phyloP scores from a whole-genome alignment of 169 alveolate species.

The Eimeria nieschulzi region DNA sequence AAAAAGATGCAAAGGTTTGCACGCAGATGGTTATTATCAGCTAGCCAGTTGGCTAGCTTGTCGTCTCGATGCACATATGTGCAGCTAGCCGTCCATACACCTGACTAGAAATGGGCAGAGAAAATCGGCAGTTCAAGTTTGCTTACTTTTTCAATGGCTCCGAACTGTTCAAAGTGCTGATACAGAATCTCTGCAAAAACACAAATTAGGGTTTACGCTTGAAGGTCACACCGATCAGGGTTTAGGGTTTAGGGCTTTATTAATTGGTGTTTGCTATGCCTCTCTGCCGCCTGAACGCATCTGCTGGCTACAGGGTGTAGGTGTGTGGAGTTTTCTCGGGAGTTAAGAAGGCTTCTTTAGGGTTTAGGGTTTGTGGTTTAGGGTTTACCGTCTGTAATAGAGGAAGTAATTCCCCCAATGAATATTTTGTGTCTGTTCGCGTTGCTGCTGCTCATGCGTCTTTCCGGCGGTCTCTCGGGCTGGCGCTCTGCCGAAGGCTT shows the following conservation, averaged over 20 bases:
- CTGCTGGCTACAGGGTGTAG: no score
- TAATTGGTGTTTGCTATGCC: no score
- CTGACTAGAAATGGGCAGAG: background rate
- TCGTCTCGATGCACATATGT: no score
- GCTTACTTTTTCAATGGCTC: constrained; percentile 48
- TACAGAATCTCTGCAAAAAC: constrained; percentile 35
- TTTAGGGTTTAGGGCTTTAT: no score
- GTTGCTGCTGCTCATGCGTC: constrained; percentile 61
- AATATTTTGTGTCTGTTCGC: constrained; percentile 61
- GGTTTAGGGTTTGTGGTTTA: background rate
- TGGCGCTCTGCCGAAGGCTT: constrained; percentile 63
- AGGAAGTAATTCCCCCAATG: constrained; percentile 58
- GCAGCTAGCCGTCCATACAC: background rate
- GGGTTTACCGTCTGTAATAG: constrained; percentile 49
- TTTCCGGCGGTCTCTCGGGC: constrained; percentile 48
- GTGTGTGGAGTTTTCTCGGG: no score
- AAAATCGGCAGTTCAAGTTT: background rate
- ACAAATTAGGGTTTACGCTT: background rate
- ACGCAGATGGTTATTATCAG: no score
- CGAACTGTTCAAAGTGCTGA: constrained; percentile 57
- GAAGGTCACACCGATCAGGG: no score
- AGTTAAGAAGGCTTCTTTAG: no score
- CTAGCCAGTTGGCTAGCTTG: no score
- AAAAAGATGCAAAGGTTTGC: no score
- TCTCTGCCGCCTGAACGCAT: no score